These are phyloP conservation scores for Fusarium mundagurra DNA, from an alignment of 2,329 filamentous ascomycete genomes.

Conservation along the genomic window DNA sequence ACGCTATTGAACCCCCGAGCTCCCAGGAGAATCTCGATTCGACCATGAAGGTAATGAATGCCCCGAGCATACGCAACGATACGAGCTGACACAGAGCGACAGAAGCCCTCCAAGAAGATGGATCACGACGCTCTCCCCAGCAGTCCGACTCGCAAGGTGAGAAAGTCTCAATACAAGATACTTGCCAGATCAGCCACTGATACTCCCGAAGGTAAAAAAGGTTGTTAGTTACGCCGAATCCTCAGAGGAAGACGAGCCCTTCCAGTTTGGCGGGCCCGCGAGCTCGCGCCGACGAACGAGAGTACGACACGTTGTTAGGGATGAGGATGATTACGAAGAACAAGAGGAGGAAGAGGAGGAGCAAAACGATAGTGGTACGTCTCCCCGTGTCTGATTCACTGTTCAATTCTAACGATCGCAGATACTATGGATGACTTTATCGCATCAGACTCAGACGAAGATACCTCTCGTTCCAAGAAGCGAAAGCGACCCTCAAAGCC, in stretches of 20 bases:
- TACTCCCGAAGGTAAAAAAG: conserved; percentile 58
- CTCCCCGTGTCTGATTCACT: too few relatives aligned
- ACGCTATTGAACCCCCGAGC: conserved; percentile 72
- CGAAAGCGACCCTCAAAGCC: conserved; percentile 73
- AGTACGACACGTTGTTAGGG: conserved; percentile 68
- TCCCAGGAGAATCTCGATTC: conserved; percentile 71
- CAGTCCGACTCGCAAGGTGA: conserved; percentile 84
- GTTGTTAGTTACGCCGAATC: conserved; percentile 85
- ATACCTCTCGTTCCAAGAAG: conserved; percentile 70
- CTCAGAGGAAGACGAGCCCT: conserved; percentile 81
- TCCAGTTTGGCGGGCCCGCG: conserved; percentile 57
- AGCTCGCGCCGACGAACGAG: conserved; percentile 53
- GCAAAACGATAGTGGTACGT: conserved; percentile 68
- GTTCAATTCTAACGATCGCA: conserved; percentile 39
- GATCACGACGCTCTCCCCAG: conserved; percentile 50
- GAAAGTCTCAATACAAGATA: not conserved
- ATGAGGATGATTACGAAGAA: conserved; percentile 78
- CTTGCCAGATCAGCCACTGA: not conserved
- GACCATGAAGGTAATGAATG: conserved; percentile 29
- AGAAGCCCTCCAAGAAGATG: conserved; percentile 51
- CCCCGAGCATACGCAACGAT: conserved; percentile 5
- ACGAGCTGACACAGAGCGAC: conserved; percentile 50
- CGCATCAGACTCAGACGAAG: conserved; percentile 81
- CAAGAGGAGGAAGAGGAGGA: conserved; percentile 73
- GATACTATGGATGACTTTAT: conserved; percentile 88